Percentiles rank a stretch among this genome's conserved stretches.
phyloP scores from a whole-genome alignment of 2,329 filamentous ascomycete genomes.

The Chrysoporthe austroafricana region DNA sequence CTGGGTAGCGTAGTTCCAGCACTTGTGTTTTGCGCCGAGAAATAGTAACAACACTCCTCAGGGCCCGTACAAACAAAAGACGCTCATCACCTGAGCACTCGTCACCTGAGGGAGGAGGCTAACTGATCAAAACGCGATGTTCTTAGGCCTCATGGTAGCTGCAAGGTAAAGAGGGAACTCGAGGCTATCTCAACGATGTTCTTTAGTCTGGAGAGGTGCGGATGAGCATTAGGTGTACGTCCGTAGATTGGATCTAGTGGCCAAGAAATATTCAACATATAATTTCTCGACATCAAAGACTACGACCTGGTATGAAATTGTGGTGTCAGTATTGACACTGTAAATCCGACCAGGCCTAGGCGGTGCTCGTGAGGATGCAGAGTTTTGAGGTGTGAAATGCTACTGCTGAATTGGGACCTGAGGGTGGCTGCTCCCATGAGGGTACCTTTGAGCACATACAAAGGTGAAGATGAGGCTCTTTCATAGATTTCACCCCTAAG shows the following conservation, averaged over 20 bases:
- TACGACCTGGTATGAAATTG: no score
- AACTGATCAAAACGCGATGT: background rate
- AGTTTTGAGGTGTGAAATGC: background rate
- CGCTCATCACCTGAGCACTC: background rate
- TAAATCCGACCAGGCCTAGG: background rate
- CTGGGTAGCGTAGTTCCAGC: background rate
- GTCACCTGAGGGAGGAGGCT: background rate
- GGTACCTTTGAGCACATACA: no score
- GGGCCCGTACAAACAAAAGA: background rate
- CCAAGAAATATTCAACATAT: no score
- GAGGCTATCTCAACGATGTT: background rate
- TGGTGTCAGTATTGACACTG: background rate
- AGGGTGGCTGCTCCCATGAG: no score
- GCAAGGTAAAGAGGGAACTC: background rate
- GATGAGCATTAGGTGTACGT: no score
- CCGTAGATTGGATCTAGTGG: no score
- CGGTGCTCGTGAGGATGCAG: slow-evolving; percentile 6
- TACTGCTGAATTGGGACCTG: no score
- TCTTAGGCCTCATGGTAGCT: background rate
- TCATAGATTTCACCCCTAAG: no score
- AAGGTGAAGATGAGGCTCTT: no score
- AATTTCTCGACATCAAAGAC: no score
- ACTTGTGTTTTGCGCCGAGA: background rate
- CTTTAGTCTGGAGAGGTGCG: background rate
- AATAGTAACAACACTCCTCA: background rate